Percentiles rank a stretch among this genome's conserved stretches.
Evolutionary conservation across 805 yeast species (phyloP).

Genomic region (Lachancea lanzarotensis): DNA sequence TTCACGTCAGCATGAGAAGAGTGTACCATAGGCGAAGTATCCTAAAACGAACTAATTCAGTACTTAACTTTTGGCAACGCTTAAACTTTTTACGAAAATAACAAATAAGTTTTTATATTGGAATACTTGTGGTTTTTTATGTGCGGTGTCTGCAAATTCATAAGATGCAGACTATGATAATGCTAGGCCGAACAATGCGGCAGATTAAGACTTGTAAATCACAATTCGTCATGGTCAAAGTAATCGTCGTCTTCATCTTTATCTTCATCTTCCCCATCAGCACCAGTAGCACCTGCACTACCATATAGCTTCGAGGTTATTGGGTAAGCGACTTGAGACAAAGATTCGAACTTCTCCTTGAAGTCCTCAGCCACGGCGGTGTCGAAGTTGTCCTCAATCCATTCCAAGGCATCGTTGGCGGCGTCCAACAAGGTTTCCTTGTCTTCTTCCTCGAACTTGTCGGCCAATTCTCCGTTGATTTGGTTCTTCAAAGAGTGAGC

Average conservation of each 20-base stretch:
- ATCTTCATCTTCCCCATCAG: constrained; percentile 45
- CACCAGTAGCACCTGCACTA: constrained; percentile 43
- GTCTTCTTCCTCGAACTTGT: constrained; percentile 82
- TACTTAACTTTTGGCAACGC: no score
- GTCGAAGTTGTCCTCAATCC: constrained; percentile 82
- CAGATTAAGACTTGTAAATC: constrained; percentile 10
- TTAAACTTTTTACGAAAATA: background rate
- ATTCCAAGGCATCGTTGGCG: constrained; percentile 75
- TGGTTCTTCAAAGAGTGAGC: constrained; percentile 77
- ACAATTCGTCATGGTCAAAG: constrained; percentile 67
- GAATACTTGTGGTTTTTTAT: background rate
- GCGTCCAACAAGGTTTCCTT: constrained; percentile 86
- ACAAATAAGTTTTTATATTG: background rate
- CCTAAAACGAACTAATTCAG: no score
- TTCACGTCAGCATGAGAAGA: constrained; percentile 14
- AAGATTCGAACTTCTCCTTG: constrained; percentile 81
- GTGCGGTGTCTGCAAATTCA: background rate
- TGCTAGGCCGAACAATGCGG: constrained; percentile 1
- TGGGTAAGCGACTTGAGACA: constrained; percentile 81
- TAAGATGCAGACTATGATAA: constrained; percentile 4
- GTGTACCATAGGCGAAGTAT: no score
- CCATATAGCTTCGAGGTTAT: constrained; percentile 82
- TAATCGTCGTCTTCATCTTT: constrained; percentile 46
- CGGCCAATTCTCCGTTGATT: constrained; percentile 55
- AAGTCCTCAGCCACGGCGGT: constrained; percentile 88